Percentiles rank a stretch among this genome's conserved stretches.
phyloP scores from a whole-genome alignment of 2,329 filamentous ascomycete species.

The Sclerotinia trifoliorum region DNA sequence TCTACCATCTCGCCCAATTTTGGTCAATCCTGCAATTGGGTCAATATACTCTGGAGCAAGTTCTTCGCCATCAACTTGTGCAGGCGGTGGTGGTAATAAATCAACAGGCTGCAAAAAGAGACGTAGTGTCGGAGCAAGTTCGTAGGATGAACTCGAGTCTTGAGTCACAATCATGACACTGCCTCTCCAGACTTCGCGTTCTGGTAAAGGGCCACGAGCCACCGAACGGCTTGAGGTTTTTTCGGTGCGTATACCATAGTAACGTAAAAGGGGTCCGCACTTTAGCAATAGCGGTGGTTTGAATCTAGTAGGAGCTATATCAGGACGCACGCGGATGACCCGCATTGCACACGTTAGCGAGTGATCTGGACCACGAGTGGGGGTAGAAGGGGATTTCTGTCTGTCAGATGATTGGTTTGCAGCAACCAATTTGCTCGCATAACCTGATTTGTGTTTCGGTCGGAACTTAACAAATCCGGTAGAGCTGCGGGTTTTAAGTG shows the following conservation, averaged over 20 bases:
- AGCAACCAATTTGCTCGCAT: slow-evolving; percentile 22
- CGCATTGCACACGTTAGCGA: slow-evolving; percentile 42
- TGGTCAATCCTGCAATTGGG: slow-evolving; percentile 82
- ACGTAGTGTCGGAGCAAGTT: slow-evolving; percentile 74
- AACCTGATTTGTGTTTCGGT: slow-evolving; percentile 22
- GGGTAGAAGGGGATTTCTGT: slow-evolving; percentile 4
- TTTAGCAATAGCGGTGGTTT: slow-evolving; percentile 81
- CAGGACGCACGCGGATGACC: slow-evolving; percentile 39
- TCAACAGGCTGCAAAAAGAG: slow-evolving; percentile 87
- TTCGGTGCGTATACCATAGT: slow-evolving; percentile 77
- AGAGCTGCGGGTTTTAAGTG: background rate
- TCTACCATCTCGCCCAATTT: slow-evolving; percentile 79
- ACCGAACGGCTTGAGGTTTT: slow-evolving; percentile 42
- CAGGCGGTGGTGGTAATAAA: slow-evolving; percentile 73
- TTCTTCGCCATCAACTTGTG: slow-evolving; percentile 61
- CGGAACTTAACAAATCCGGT: slow-evolving; percentile 18
- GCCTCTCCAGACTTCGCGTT: slow-evolving; percentile 86
- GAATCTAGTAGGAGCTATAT: slow-evolving; percentile 63
- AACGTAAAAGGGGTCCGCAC: slow-evolving; percentile 86
- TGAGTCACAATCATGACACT: slow-evolving; percentile 93
- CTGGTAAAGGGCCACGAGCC: slow-evolving; percentile 42
- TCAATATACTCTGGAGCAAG: slow-evolving; percentile 83
- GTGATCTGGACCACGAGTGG: slow-evolving; percentile 28
- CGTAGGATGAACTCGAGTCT: slow-evolving; percentile 80
- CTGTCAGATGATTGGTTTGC: slow-evolving; percentile 16